These are phyloP conservation scores for Kalanchoe fedtschenkoi DNA, from an alignment of 164 flowering plant species.

Conservation along the genomic window DNA sequence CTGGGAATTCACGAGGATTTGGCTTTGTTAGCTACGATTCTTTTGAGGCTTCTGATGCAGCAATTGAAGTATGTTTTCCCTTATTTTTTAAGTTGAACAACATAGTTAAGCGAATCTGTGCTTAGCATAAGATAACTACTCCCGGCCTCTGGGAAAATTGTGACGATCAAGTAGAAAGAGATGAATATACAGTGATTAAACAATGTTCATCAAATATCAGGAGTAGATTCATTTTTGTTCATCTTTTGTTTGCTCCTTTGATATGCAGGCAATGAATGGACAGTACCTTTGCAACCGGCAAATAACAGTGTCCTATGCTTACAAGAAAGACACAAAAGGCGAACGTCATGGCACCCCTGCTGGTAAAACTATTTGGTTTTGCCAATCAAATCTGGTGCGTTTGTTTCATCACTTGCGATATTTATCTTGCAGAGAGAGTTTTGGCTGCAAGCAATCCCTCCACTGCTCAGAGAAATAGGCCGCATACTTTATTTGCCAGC, in stretches of 20 bases:
- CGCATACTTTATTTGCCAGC: conserved; percentile 92
- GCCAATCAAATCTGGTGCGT: not conserved
- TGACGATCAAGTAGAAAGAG: too few species aligned
- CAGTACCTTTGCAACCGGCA: conserved; percentile 75
- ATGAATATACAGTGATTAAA: not conserved
- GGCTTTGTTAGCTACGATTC: conserved; percentile 98
- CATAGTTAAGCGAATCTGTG: not conserved
- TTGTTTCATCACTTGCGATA: not conserved
- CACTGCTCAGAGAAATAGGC: conserved; percentile 59
- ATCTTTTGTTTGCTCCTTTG: not conserved
- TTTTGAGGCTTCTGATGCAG: conserved; percentile 98
- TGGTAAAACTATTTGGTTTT: conserved; percentile 31
- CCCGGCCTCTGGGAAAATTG: not conserved
- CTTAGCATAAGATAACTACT: not conserved
- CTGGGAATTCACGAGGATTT: conserved; percentile 97
- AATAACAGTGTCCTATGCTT: conserved; percentile 73
- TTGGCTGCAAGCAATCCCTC: conserved; percentile 93
- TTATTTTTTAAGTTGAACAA: not conserved
- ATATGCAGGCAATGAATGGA: conserved; percentile 74
- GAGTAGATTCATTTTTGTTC: not conserved
- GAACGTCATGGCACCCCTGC: conserved; percentile 99
- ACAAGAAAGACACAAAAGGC: conserved; percentile 90
- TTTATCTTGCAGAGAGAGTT: conserved; percentile 72
- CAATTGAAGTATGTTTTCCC: conserved; percentile 69
- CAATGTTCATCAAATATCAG: not conserved